Evolutionary conservation across 768 basidiomycete genomes (phyloP), one percentile per base, ranked within the genome.

Genomic region (Infundibulicybe gibba): DNA sequence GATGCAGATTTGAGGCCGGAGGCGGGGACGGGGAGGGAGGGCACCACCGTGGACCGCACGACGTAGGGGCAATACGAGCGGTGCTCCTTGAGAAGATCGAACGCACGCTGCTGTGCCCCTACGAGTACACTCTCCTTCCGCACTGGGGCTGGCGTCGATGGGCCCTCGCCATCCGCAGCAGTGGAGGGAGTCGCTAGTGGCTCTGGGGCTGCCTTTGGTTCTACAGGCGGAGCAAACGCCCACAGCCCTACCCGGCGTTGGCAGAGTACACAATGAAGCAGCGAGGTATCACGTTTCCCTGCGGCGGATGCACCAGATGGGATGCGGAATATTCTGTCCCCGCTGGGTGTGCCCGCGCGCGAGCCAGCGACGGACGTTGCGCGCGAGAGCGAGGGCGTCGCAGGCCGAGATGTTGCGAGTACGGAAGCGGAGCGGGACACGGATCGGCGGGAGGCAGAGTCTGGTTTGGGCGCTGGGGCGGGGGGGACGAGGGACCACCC

Each of bases 1-100:
- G 66, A 66, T 16, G 52, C 43, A 32, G 42, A 39, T 48, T 46
- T 44, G 38, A 61, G 51, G n/a, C 48, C 56, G 41, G 52, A 49
- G 11, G 54, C 52, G 33, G 67, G 66, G 15, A 69, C 58, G 10
- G 80, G 75, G 8, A 81, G 61, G 2, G 80, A 76, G 3, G 85
- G 85, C 10, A 88, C 69, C 2, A 71, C 8, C 3, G 25, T 25
- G 6, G 86, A 87, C 12, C 77, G 75, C 32, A 85, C 81, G 21
- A 88, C 77, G 51, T 90, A 92, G n/a, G 90, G 90, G 54, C 90
- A 92, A 54, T 87, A 90, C 2, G 87, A 85, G 20, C 90, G 77
- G 59, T 92, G 90, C 62, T 93, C 90, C 56, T 82, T 85, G 40
- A 90, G 62, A 32, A 91, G 58, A 59, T 93, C 89, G 44, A 92